These are phyloP conservation scores for Phytophthora rubi DNA, from an alignment of 352 stramenopile genomes.

Conservation along the genomic window DNA sequence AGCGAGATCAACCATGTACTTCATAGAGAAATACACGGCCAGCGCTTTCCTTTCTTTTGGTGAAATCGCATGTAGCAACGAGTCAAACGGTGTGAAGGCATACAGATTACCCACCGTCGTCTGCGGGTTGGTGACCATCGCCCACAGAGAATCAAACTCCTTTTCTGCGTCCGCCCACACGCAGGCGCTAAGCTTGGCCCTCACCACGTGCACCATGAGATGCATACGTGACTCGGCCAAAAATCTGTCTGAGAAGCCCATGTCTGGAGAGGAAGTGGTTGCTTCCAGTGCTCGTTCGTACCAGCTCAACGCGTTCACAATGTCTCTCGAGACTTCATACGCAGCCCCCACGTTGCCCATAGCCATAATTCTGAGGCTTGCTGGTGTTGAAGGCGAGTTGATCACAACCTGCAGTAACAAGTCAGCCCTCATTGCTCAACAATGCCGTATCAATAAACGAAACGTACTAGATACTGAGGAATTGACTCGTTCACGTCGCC, in stretches of 20 bases:
- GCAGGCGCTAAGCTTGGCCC: conserved; percentile 58
- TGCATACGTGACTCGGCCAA: conserved; percentile 13
- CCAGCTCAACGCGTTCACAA: conserved; percentile 40
- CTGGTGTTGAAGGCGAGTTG: conserved; percentile 17
- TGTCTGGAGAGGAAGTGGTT: conserved; percentile 6
- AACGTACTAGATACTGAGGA: conserved; percentile 48
- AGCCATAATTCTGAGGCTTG: conserved; percentile 31
- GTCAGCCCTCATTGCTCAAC: neutral
- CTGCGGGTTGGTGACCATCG: conserved; percentile 41
- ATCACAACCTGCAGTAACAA: conserved; percentile 39
- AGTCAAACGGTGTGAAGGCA: conserved; percentile 74
- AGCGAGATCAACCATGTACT: conserved; percentile 18
- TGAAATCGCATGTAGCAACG: conserved; percentile 56
- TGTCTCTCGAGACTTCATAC: conserved; percentile 46
- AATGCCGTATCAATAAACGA: neutral
- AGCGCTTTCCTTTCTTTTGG: conserved; percentile 44
- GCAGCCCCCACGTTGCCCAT: conserved; percentile 62
- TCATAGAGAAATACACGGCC: conserved; percentile 40
- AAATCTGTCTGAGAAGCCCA: conserved; percentile 20
- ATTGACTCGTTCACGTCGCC: conserved; percentile 62
- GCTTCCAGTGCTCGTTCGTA: conserved; percentile 33
- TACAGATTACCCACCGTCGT: conserved; percentile 22
- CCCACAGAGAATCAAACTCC: conserved; percentile 37
- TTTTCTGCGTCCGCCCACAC: conserved; percentile 53
- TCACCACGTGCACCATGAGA: conserved; percentile 41